Percentiles rank a stretch among this genome's conserved stretches.
These are phyloP conservation scores for Penicillium palitans DNA, from an alignment of 2,329 filamentous ascomycete genomes.

Conservation along the genomic window DNA sequence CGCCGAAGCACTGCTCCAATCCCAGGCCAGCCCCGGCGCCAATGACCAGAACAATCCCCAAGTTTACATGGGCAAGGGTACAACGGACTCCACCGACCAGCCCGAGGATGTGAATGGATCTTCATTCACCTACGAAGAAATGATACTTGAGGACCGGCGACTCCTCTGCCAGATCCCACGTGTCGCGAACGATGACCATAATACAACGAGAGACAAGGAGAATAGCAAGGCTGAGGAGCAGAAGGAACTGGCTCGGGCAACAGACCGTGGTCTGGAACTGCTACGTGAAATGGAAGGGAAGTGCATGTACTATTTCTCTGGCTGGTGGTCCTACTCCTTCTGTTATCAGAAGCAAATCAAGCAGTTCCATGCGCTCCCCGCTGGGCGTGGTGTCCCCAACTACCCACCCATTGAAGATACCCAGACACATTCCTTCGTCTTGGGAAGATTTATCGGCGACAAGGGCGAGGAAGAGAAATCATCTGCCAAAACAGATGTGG, in stretches of 20 bases:
- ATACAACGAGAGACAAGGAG: slow-evolving; percentile 64
- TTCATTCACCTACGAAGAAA: slow-evolving; percentile 63
- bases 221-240: slow-evolving; percentile 66
- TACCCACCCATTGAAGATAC: slow-evolving; percentile 77
- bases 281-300: slow-evolving; percentile 72
- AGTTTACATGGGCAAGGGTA: slow-evolving; percentile 24
- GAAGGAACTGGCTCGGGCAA: slow-evolving; percentile 75
- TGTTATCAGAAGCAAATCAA: slow-evolving; percentile 86
- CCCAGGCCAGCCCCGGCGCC: slow-evolving; percentile 22
- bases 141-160: slow-evolving; percentile 67
- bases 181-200: slow-evolving; percentile 62
- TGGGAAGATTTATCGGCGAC: slow-evolving; percentile 60
- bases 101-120: slow-evolving; percentile 11
- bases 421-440: slow-evolving; percentile 70
- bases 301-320: slow-evolving; percentile 80
- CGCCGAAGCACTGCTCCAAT: slow-evolving; percentile 58
- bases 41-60: slow-evolving; percentile 28
- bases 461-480: slow-evolving; percentile 35
- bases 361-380: slow-evolving; percentile 83
- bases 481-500: slow-evolving; percentile 44
- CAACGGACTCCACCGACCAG: slow-evolving; percentile 61
- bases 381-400: slow-evolving; percentile 63
- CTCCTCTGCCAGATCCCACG: slow-evolving; percentile 85
- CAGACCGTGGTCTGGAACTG: slow-evolving; percentile 75
- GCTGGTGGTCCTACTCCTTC: slow-evolving; percentile 96